A percentile compares a stretch with the other conserved stretches of the same genome.
Conservation (phyloP, 2,329 filamentous ascomycete genomes). For the Alternaria angustiovoidea region DNA sequence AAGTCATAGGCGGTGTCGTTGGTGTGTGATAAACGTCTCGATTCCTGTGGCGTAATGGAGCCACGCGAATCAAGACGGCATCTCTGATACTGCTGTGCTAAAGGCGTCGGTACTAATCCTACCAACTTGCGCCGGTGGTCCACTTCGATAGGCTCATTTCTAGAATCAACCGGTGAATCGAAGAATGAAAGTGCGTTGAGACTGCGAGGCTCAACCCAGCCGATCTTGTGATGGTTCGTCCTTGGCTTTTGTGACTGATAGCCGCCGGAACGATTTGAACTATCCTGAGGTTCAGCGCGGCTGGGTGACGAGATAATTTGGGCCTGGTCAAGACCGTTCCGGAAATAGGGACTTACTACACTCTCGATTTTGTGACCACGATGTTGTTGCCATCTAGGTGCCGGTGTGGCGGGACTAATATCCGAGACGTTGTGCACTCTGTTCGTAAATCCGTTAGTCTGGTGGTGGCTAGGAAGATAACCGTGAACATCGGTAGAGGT, state of each 20-base stretch:
- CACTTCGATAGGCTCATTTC: slow-evolving; percentile 24
- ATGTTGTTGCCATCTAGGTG: slow-evolving; percentile 18
- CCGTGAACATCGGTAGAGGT: slow-evolving; percentile 5
- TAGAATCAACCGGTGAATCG: slow-evolving; percentile 35
- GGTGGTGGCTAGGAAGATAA: slow-evolving; percentile 9
- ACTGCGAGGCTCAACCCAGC: slow-evolving; percentile 36
- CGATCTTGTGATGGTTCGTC: slow-evolving; percentile 7
- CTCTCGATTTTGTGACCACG: slow-evolving; percentile 30
- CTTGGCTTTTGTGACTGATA: slow-evolving; percentile 36
- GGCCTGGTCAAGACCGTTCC: slow-evolving; percentile 26
- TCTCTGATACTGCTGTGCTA: slow-evolving; percentile 11
- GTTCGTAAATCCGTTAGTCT: slow-evolving; percentile 11
- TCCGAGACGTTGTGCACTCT: slow-evolving; percentile 11
- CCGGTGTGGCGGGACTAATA: slow-evolving; percentile 20
- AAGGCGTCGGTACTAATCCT: slow-evolving; percentile 1
- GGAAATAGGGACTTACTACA: slow-evolving; percentile 55
- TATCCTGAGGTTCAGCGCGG: slow-evolving; percentile 38
- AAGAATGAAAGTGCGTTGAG: slow-evolving; percentile 50
- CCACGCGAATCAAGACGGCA: slow-evolving; percentile 23
- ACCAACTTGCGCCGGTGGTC: background rate
- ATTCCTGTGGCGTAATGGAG: slow-evolving; percentile 22
- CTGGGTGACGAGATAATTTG: slow-evolving; percentile 17
- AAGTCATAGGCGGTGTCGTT: slow-evolving; percentile 16
- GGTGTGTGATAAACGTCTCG: slow-evolving; percentile 7
- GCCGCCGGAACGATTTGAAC: slow-evolving; percentile 37